These are phyloP conservation scores for Sugiyamaella neomexicana DNA, from an alignment of 1,139 yeast genomes.

Conservation along the genomic window DNA sequence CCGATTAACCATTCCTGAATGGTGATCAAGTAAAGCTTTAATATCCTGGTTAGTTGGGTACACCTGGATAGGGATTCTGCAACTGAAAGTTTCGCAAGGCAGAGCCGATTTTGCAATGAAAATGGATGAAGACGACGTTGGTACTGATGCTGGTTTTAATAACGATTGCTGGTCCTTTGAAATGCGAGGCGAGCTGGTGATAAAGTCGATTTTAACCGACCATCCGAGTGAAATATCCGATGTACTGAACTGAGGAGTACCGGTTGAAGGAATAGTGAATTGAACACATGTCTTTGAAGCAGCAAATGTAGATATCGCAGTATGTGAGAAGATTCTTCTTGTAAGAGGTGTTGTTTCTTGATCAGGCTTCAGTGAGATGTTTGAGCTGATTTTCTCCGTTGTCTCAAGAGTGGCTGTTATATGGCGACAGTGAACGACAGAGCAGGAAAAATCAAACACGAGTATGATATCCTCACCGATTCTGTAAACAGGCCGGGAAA, in stretches of 20 bases:
- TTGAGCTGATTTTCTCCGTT: conserved; percentile 35
- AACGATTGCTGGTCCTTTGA: conserved; percentile 19
- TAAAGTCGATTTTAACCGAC: conserved; percentile 41
- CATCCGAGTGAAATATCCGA: conserved; percentile 38
- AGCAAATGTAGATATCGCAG: conserved; percentile 30
- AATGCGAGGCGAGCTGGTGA: conserved; percentile 31
- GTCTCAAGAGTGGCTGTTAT: conserved; percentile 43
- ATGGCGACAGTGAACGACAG: conserved; percentile 39
- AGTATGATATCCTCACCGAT: conserved; percentile 43
- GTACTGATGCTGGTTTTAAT: conserved; percentile 7
- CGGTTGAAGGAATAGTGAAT: conserved; percentile 40
- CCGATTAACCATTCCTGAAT: conserved; percentile 20
- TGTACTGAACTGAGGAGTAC: conserved; percentile 41
- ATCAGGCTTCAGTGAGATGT: conserved; percentile 18
- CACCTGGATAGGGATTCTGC: conserved; percentile 39
- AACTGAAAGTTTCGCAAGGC: conserved; percentile 36
- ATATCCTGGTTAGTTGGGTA: conserved; percentile 39
- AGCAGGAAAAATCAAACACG: conserved; percentile 34
- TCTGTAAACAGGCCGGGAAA: conserved; percentile 41
- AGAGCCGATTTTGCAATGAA: conserved; percentile 33
- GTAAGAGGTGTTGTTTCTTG: conserved; percentile 21
- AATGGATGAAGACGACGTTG: neutral
- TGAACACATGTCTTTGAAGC: conserved; percentile 32
- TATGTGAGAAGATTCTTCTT: conserved; percentile 29
- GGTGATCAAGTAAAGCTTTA: conserved; percentile 33